These are phyloP conservation scores for Rhodotorula graminis DNA, from an alignment of 768 basidiomycete species.

Conservation along the genomic window DNA sequence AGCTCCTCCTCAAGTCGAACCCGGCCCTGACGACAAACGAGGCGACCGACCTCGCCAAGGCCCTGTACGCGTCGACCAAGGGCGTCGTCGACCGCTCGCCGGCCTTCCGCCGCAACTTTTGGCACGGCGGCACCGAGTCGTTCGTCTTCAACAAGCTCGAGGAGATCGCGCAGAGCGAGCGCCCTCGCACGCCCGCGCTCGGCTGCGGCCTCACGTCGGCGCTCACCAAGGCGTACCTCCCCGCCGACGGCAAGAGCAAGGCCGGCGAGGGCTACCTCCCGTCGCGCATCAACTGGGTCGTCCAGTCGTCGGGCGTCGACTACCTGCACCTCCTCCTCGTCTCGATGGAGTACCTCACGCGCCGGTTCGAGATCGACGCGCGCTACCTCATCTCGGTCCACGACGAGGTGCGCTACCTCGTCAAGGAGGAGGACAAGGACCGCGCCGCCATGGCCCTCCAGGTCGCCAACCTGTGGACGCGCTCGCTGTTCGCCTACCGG, in stretches of 20 bases:
- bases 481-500: conserved; percentile 79
- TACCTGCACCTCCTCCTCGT: conserved; percentile 95
- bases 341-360: conserved; percentile 81
- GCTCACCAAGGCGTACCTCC: conserved; percentile 81
- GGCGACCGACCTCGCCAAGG: conserved; percentile 73
- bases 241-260: conserved; percentile 49
- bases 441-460: conserved; percentile 89
- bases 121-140: conserved; percentile 94
- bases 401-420: conserved; percentile 92
- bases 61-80: conserved; percentile 87
- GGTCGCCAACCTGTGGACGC: conserved; percentile 92
- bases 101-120: conserved; percentile 77
- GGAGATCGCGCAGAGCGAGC: conserved; percentile 79
- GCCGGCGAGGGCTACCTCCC: conserved; percentile 81
- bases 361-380: conserved; percentile 75
- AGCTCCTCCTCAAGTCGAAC: conserved; percentile 79
- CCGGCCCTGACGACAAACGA: conserved; percentile 69
- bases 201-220: conserved; percentile 92
- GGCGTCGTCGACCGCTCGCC: conserved; percentile 64
- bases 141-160: conserved; percentile 97
- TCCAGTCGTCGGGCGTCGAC: conserved; percentile 96
- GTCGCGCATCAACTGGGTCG: conserved; percentile 98
- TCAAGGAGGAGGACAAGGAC: conserved; percentile 79
- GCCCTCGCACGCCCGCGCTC: conserved; percentile 84
- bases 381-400: conserved; percentile 95